These are phyloP conservation scores for Trametes sanguinea DNA, from an alignment of 768 basidiomycete species.

Conservation along the genomic window DNA sequence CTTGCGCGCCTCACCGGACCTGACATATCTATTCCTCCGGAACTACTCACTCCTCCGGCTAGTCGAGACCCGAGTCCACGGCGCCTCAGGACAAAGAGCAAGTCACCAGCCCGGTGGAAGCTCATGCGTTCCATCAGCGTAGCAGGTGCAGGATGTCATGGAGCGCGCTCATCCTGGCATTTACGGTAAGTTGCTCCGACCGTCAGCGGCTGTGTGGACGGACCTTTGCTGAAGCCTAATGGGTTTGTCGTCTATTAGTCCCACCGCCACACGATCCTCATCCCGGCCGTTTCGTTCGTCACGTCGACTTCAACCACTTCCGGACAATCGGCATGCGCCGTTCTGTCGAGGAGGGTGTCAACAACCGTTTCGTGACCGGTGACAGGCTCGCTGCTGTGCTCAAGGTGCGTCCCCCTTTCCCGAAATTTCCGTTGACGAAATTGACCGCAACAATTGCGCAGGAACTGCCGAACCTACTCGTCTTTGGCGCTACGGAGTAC, in stretches of 20 bases:
- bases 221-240: constrained; percentile 6
- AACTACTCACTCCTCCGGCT: constrained; percentile 74
- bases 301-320: constrained; percentile 96
- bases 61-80: constrained; percentile 85
- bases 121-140: constrained; percentile 77
- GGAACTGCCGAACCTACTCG: constrained; percentile 85
- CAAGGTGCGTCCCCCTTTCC: constrained; percentile 51
- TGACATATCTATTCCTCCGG: constrained; percentile 70
- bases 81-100: constrained; percentile 72
- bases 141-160: constrained; percentile 72
- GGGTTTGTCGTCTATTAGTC: constrained; percentile 42
- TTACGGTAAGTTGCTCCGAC: constrained; percentile 54
- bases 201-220: background rate
- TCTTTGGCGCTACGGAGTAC: constrained; percentile 97
- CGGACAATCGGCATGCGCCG: constrained; percentile 95
- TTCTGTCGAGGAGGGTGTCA: constrained; percentile 85
- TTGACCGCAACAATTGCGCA: constrained; percentile 33
- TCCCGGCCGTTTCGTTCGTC: constrained; percentile 78
- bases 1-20: constrained; percentile 59
- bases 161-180: constrained; percentile 64
- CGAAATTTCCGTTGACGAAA: background rate
- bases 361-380: constrained; percentile 90
- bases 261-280: constrained; percentile 69
- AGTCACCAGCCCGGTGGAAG: constrained; percentile 84
- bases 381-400: constrained; percentile 78